Conservation (phyloP, 169 alveolate species). For the Cyclospora cayetanensis region DNA sequence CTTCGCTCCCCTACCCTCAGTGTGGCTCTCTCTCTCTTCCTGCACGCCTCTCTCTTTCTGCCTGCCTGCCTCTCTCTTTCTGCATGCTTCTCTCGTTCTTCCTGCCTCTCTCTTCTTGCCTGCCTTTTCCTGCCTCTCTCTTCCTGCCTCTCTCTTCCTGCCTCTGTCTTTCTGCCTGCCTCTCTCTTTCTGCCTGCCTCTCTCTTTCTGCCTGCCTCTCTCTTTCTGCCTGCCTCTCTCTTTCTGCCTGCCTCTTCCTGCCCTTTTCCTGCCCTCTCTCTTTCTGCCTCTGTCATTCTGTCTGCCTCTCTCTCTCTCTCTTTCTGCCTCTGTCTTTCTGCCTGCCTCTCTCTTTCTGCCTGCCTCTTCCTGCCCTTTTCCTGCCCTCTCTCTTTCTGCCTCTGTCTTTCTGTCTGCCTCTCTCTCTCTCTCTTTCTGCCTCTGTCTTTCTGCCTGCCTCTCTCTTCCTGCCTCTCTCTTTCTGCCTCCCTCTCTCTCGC, state of each 20-base stretch:
- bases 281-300: background rate
- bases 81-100: background rate
- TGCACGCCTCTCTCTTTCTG: background rate
- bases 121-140: background rate
- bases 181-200: background rate
- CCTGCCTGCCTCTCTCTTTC: background rate
- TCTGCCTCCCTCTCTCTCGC: background rate
- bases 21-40: background rate
- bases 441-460: slow-evolving; percentile 2
- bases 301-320: background rate
- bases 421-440: background rate
- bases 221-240: background rate
- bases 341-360: too few relatives aligned
- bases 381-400: background rate
- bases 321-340: background rate
- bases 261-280: background rate
- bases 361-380: too few relatives aligned
- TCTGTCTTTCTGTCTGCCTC: background rate
- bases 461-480: background rate
- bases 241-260: background rate
- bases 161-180: background rate
- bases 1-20: background rate
- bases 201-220: background rate
- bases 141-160: background rate
- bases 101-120: background rate